Evolutionary conservation across 2,329 filamentous ascomycete genomes (phyloP).

Genomic region (Alternaria arbusti): DNA sequence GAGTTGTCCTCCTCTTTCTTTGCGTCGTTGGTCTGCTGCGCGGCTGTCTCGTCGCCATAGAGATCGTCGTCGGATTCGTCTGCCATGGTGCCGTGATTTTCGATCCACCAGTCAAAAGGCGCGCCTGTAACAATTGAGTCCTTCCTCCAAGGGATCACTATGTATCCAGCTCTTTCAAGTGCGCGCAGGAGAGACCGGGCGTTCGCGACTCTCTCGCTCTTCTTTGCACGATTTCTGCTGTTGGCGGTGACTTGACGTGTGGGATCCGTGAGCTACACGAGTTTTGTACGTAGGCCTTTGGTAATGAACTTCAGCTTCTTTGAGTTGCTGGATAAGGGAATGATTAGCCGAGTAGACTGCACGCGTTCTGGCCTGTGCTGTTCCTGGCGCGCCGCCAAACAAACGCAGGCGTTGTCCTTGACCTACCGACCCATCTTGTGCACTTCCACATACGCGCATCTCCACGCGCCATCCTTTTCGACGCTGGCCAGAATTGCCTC

Average conservation of each 20-base stretch:
- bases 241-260: not conserved
- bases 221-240: too few species aligned
- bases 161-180: not conserved
- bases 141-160: not conserved
- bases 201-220: too few species aligned
- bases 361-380: conserved; percentile 30
- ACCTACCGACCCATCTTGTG: conserved; percentile 1
- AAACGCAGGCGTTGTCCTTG: not conserved
- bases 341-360: conserved; percentile 26
- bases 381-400: conserved; percentile 11
- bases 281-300: not conserved
- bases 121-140: not conserved
- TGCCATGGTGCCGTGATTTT: conserved; percentile 49
- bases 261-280: not conserved
- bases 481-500: not conserved
- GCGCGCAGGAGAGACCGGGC: not conserved
- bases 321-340: conserved; percentile 14
- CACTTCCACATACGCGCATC: not conserved
- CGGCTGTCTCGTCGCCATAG: conserved; percentile 49
- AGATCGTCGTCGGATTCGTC: conserved; percentile 62
- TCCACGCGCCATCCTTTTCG: not conserved
- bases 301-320: conserved; percentile 11
- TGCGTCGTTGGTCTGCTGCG: conserved; percentile 27
- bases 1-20: conserved; percentile 41
- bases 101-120: not conserved